These are phyloP conservation scores for Leccinum truebloodii DNA, from an alignment of 768 basidiomycete genomes.

Conservation along the genomic window DNA sequence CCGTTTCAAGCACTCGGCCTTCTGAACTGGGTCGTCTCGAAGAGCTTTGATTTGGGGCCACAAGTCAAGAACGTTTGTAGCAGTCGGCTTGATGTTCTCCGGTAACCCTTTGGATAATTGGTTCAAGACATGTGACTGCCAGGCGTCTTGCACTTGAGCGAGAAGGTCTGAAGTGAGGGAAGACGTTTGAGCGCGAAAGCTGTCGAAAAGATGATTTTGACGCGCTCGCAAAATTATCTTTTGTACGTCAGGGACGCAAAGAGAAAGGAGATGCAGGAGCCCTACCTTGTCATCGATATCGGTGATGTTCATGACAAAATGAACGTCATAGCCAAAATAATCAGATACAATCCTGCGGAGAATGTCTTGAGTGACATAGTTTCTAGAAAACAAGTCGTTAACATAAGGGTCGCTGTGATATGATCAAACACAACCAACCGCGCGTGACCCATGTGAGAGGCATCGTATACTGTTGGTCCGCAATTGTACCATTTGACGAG, in stretches of 20 bases:
- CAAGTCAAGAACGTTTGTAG: constrained; percentile 48
- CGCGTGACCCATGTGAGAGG: constrained; percentile 98
- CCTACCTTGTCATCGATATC: constrained; percentile 98
- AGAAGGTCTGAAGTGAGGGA: constrained; percentile 61
- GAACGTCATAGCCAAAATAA: constrained; percentile 97
- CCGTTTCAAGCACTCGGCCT: constrained; percentile 65
- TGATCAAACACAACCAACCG: constrained; percentile 48
- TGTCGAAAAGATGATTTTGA: constrained; percentile 70
- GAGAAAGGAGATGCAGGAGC: background rate
- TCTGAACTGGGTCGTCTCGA: constrained; percentile 60
- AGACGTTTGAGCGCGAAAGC: constrained; percentile 54
- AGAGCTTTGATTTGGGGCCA: constrained; percentile 61
- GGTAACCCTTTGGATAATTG: constrained; percentile 68
- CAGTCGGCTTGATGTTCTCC: constrained; percentile 43
- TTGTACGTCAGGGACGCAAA: constrained; percentile 6
- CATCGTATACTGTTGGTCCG: constrained; percentile 98
- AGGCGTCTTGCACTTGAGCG: constrained; percentile 56
- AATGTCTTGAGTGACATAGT: constrained; percentile 57
- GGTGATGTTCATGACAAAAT: constrained; percentile 99
- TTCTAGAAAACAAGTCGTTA: constrained; percentile 50
- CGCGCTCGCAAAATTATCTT: constrained; percentile 95
- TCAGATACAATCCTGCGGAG: constrained; percentile 77
- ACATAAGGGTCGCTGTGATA: background rate
- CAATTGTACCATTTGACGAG: constrained; percentile 99
- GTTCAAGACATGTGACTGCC: constrained; percentile 61